Percentiles rank a stretch among this genome's conserved stretches.
Conservation (phyloP, 2,329 filamentous ascomycete genomes). For the Pseudomassariella vexata region DNA sequence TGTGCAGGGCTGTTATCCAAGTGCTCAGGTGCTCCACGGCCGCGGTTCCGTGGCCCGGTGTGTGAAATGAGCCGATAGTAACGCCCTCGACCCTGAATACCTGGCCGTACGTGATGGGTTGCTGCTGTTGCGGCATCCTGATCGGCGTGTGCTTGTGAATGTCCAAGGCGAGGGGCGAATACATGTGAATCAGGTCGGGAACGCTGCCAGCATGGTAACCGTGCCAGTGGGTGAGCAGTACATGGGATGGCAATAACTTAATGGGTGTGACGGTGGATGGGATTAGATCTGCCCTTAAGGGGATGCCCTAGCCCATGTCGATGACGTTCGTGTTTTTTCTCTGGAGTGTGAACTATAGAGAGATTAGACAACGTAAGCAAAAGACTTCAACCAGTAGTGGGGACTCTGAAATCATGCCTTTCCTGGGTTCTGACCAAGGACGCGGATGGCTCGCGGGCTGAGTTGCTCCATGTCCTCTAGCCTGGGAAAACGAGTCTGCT, state of each 20-base stretch:
- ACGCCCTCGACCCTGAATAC: slow-evolving; percentile 40
- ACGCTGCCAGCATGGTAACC: slow-evolving; percentile 77
- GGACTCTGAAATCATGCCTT: slow-evolving; percentile 24
- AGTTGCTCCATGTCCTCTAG: slow-evolving; percentile 34
- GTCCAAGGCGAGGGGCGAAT: slow-evolving; percentile 46
- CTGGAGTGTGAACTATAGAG: slow-evolving; percentile 45
- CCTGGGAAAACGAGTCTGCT: slow-evolving; percentile 27
- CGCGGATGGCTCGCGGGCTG: slow-evolving; percentile 32
- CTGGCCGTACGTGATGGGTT: slow-evolving; percentile 47
- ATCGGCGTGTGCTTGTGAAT: slow-evolving; percentile 61
- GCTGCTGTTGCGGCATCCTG: slow-evolving; percentile 39
- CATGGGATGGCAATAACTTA: slow-evolving; percentile 34
- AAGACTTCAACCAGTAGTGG: too few species aligned
- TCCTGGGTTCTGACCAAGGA: slow-evolving; percentile 37
- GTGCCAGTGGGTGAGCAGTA: slow-evolving; percentile 87
- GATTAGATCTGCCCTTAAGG: slow-evolving; percentile 46
- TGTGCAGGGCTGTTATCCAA: slow-evolving; percentile 75
- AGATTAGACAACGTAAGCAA: too few species aligned
- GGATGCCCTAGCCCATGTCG: slow-evolving; percentile 65
- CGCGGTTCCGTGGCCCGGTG: slow-evolving; percentile 67
- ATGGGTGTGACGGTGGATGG: slow-evolving; percentile 19
- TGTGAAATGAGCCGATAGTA: slow-evolving; percentile 23
- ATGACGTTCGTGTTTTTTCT: slow-evolving; percentile 76
- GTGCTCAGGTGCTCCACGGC: slow-evolving; percentile 70
- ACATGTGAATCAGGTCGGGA: slow-evolving; percentile 56